Evolutionary conservation across 169 alveolate genomes (phyloP).

Genomic region (Plasmodium ovale): DNA sequence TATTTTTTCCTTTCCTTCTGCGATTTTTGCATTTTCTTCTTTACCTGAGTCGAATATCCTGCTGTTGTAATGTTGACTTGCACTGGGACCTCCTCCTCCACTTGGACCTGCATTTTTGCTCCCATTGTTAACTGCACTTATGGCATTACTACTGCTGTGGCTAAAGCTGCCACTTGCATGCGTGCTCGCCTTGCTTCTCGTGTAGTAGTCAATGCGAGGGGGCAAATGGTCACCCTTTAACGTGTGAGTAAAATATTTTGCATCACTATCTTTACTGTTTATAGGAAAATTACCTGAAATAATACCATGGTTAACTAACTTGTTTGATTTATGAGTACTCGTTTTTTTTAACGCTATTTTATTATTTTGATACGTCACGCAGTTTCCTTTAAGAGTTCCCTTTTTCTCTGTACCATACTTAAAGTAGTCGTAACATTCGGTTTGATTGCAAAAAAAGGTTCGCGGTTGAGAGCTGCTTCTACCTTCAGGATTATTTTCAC

Average conservation of each 20-base stretch:
- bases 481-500: neutral
- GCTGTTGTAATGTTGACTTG: neutral
- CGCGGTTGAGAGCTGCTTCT: neutral
- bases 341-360: neutral
- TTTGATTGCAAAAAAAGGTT: neutral
- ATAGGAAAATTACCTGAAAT: neutral
- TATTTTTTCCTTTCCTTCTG: slow-evolving; percentile 23
- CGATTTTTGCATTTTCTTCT: slow-evolving; percentile 2
- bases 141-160: neutral
- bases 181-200: slow-evolving; percentile 14
- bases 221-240: neutral
- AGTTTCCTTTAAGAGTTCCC: neutral
- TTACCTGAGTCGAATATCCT: neutral
- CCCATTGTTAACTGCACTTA: neutral
- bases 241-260: neutral
- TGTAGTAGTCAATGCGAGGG: neutral
- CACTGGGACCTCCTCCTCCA: neutral
- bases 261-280: slow-evolving; percentile 16
- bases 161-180: neutral
- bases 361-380: neutral
- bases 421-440: neutral
- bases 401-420: neutral
- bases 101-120: neutral
- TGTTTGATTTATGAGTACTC: neutral
- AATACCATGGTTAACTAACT: neutral